Percentiles rank a stretch among this genome's conserved stretches.
Evolutionary conservation across 352 stramenopile genomes (phyloP).

Genomic region (Saprolegnia diclina): DNA sequence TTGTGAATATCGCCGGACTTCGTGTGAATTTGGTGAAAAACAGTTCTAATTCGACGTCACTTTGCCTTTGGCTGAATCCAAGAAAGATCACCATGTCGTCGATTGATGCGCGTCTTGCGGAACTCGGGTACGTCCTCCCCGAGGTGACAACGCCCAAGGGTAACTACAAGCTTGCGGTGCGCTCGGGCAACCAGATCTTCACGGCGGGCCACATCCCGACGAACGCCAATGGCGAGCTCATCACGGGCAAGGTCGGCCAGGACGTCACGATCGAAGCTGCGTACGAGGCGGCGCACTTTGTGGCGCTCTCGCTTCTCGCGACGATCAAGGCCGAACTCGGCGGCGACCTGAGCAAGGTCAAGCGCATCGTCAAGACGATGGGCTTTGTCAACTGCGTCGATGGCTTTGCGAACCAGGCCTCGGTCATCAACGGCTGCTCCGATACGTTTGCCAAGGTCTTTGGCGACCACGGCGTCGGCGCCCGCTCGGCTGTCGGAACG

Average conservation of each 20-base stretch:
- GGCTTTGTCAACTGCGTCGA: conserved; percentile 79
- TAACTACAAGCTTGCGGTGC: conserved; percentile 36
- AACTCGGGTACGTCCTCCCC: conserved; percentile 40
- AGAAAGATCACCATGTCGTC: conserved; percentile 1
- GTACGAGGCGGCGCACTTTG: conserved; percentile 47
- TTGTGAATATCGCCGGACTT: too few species aligned
- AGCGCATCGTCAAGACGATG: conserved; percentile 76
- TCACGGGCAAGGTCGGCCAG: conserved; percentile 46
- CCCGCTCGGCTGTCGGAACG: conserved; percentile 81
- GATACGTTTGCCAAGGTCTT: conserved; percentile 69
- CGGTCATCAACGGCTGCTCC: conserved; percentile 78
- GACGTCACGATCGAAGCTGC: conserved; percentile 51
- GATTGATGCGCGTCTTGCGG: conserved; percentile 28
- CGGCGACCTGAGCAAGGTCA: conserved; percentile 58
- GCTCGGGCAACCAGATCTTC: conserved; percentile 36
- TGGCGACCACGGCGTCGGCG: conserved; percentile 39
- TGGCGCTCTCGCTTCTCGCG: conserved; percentile 53
- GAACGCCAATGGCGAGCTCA: conserved; percentile 30
- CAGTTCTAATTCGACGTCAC: background rate
- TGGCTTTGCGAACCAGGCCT: conserved; percentile 55
- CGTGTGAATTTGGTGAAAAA: too few species aligned
- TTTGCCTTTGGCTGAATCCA: conserved; percentile 1
- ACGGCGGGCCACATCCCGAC: conserved; percentile 38
- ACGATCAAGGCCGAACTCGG: conserved; percentile 42
- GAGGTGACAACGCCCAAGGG: conserved; percentile 39